Evolutionary conservation across 129 eudicot genomes (phyloP).

Genomic region (Oenanthe sinensis): DNA sequence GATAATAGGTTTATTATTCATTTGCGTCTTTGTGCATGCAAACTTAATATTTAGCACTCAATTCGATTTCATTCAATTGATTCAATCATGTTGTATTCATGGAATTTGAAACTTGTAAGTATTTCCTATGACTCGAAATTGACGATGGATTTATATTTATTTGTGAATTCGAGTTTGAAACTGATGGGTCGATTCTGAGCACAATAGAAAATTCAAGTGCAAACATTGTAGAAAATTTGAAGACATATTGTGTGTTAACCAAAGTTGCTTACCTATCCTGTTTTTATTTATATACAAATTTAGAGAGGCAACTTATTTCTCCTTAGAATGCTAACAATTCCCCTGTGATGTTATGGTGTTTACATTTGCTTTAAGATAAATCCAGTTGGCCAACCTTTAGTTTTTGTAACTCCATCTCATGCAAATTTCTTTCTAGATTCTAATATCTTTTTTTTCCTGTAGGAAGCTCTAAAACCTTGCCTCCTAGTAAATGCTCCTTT

Average conservation of each 20-base stretch:
- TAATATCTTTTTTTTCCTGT: conserved; percentile 6
- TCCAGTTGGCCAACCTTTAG: neutral
- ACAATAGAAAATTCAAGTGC: neutral
- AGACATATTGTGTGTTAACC: neutral
- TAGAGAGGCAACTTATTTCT: neutral
- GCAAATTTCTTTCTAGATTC: neutral
- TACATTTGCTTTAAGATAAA: neutral
- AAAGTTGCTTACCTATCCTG: neutral
- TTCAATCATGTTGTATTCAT: too few relatives aligned
- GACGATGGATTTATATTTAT: too few relatives aligned
- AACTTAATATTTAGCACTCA: too few relatives aligned
- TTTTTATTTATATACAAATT: neutral
- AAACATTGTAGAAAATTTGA: neutral
- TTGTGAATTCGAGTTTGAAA: too few relatives aligned
- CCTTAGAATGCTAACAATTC: neutral
- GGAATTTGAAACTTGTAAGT: too few relatives aligned
- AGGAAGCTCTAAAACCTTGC: conserved; percentile 91
- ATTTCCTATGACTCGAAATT: too few relatives aligned
- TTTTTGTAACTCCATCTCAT: neutral
- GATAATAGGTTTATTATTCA: too few relatives aligned
- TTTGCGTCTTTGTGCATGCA: too few relatives aligned
- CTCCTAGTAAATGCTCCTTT: conserved; percentile 93
- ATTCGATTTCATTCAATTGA: too few relatives aligned
- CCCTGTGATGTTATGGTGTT: neutral
- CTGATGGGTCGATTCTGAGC: too few relatives aligned